Evolutionary conservation across 2,329 filamentous ascomycete species (phyloP).

Genomic region (Penicillium sp.): DNA sequence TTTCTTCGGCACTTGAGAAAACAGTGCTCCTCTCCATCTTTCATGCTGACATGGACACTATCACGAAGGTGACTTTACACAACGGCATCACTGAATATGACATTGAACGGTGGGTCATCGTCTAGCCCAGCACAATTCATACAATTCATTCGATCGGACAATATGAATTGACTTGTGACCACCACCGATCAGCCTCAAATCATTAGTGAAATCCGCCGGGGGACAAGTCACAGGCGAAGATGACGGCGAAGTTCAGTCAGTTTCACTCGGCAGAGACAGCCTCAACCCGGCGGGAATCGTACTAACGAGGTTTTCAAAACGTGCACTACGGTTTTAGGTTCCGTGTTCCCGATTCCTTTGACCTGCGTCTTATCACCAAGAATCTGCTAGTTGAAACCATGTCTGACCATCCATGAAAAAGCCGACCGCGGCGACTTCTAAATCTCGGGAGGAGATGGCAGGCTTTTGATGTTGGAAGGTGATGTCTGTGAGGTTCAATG

Average conservation of each 20-base stretch:
- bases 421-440: background rate
- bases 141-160: background rate
- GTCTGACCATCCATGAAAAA: conserved; percentile 13
- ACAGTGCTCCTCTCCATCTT: too few relatives aligned
- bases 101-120: conserved; percentile 8
- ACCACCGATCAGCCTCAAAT: conserved; percentile 4
- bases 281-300: too few relatives aligned
- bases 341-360: conserved; percentile 9
- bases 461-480: too few relatives aligned
- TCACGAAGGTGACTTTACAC: conserved; percentile 5
- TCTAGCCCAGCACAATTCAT: too few relatives aligned
- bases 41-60: too few relatives aligned
- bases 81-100: conserved; percentile 10
- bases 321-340: background rate
- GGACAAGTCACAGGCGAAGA: conserved; percentile 8
- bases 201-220: conserved; percentile 12
- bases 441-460: too few relatives aligned
- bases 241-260: conserved; percentile 8
- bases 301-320: background rate
- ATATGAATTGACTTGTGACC: background rate
- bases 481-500: too few relatives aligned
- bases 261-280: background rate
- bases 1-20: too few relatives aligned
- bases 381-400: conserved; percentile 11
- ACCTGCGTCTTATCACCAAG: conserved; percentile 13